Evolutionary conservation across 176 grass and related monocot genomes (phyloP), one percentile per base, ranked within the genome.

Genomic region (Otatea glauca): DNA sequence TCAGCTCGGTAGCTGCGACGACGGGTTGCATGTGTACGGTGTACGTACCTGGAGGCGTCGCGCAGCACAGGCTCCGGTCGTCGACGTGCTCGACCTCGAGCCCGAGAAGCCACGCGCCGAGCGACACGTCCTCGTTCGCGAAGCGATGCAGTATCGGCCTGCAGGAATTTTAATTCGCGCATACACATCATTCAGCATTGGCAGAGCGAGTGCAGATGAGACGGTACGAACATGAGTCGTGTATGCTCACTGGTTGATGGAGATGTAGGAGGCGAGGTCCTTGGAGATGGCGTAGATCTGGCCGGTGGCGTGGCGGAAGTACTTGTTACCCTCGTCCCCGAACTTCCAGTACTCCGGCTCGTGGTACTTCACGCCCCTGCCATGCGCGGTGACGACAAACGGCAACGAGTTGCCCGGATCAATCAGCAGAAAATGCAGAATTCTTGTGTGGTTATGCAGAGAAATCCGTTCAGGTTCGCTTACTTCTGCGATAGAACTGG

Each of bases 341-440:
- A 97, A 93, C 85, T 97, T 97, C 94, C 89, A 97, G 47, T 84
- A 93, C 73, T 93, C 91, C 72, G 91, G 91, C 68, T 97, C 94
- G 60, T 86, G 83, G 69, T 93, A 97, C 91, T 97, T 97, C 21
- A 87, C 81, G 21, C 88, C 88, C 77, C 88, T 90, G 61, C 55
- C n/a, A 45, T 2, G 38, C 53, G 59, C 10, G 5, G 37, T 34
- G 8, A 16, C 42, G 50, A 48, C 2, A 70, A 18, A 63, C 7
- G 53, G 7, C 18, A 21, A 13, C 23, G 35, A 39, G 21, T 21
- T 56, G 53, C 53, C 18, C 11, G 39, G 21, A 23, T 60, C 8
- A 24, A 60, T 24, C 56, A 5, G 21, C 8, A 23, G 56, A 60
- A 11, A 5, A 5, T 3, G 21, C 9, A 11, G 56, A 23, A 9